phyloP scores from a whole-genome alignment of 176 grass and related monocot species.

The Hordeum marinum region DNA sequence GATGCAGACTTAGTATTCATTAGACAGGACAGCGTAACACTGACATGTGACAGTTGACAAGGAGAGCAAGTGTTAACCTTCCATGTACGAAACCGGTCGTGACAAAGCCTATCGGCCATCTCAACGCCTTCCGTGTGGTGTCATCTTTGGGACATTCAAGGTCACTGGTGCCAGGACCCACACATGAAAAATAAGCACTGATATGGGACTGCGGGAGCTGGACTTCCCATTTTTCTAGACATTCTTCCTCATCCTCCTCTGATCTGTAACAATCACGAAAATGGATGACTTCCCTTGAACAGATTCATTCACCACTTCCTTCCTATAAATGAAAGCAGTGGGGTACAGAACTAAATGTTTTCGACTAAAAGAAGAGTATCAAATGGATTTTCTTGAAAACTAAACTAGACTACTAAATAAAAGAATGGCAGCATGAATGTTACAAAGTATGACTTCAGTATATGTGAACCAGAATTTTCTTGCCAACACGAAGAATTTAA shows the following conservation, averaged over 20 bases:
- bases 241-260: constrained; percentile 50
- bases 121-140: constrained; percentile 20
- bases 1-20: background rate
- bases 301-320: background rate
- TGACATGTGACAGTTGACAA: background rate
- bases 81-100: constrained; percentile 61
- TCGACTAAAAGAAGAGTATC: constrained; percentile 8
- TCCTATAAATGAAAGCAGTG: background rate
- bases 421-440: background rate
- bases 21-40: background rate
- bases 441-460: background rate
- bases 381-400: constrained; percentile 2
- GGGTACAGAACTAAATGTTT: background rate
- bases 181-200: constrained; percentile 57
- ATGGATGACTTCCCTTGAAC: background rate
- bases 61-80: constrained; percentile 33
- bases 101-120: constrained; percentile 87
- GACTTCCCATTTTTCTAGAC: constrained; percentile 60
- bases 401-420: background rate
- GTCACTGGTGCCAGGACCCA: constrained; percentile 39
- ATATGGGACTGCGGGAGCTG: constrained; percentile 64
- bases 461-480: background rate
- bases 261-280: constrained; percentile 50
- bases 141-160: constrained; percentile 48
- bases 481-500: background rate